A percentile compares a stretch with the other conserved stretches of the same genome.
Evolutionary conservation across 1,284 basidiomycete species (phyloP).

Genomic region (Mrakiaceae sp.): DNA sequence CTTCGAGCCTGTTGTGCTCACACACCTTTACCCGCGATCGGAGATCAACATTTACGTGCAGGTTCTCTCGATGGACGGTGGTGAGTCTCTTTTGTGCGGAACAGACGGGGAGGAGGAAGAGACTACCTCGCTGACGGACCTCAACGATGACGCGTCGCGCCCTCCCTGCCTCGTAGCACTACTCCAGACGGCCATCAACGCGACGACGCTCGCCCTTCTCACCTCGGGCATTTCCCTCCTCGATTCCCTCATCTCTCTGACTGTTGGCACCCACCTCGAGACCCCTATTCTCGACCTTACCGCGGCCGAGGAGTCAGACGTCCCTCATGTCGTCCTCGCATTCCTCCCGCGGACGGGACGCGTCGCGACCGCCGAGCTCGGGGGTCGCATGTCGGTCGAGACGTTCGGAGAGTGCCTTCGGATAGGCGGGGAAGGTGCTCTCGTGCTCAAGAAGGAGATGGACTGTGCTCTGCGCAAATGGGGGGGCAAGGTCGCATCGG

Average conservation of each 20-base stretch:
- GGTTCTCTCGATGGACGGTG: constrained; percentile 83
- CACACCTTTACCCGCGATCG: constrained; percentile 79
- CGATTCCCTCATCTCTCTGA: constrained; percentile 80
- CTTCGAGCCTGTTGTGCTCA: constrained; percentile 89
- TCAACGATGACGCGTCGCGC: background rate
- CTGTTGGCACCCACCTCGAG: constrained; percentile 57
- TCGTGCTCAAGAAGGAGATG: constrained; percentile 76
- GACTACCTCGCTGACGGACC: background rate
- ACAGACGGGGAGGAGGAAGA: background rate
- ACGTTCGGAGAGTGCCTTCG: constrained; percentile 80
- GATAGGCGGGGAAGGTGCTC: constrained; percentile 64
- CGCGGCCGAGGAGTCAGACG: constrained; percentile 75
- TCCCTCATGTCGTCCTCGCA: constrained; percentile 79
- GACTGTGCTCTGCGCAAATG: constrained; percentile 54
- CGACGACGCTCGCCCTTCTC: constrained; percentile 80
- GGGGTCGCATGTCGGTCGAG: constrained; percentile 86
- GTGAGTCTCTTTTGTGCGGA: constrained; percentile 27
- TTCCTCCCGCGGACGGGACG: constrained; percentile 71
- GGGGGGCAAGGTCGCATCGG: constrained; percentile 49
- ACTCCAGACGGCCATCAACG: constrained; percentile 89
- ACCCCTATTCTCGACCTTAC: constrained; percentile 77
- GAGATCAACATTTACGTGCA: constrained; percentile 90
- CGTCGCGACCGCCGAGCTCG: constrained; percentile 81
- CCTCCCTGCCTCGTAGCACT: constrained; percentile 42
- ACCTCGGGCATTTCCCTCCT: constrained; percentile 80